Base-by-base conservation (phyloP, 2,329 filamentous ascomycete species). In the Thermoascus crustaceus region DNA sequence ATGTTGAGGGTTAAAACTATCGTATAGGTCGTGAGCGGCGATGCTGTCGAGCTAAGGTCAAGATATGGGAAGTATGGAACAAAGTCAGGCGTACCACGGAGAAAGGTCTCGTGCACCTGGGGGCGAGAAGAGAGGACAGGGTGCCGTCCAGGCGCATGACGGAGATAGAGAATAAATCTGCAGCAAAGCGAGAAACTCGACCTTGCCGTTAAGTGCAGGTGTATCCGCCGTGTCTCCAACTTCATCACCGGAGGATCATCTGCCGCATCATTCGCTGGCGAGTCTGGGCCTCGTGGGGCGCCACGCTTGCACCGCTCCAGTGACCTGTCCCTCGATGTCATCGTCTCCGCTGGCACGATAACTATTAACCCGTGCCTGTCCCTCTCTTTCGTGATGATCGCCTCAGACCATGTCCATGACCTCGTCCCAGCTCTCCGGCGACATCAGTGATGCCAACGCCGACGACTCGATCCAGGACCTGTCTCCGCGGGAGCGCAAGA, bases 171-270 rank as follows among this genome's bases (percentile, higher is more conserved):
- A n/a, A n/a, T n/a, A n/a, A n/a, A n/a, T n/a, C n/a, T n/a, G 21
- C 14, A 17, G 33, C 29, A 29, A 32, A 30, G 32, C 37, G 17
- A 26, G 11, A 30, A 24, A 42, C 16, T 29, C 26, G 35, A 31
- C 53, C 49, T 53, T 48, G 43, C 52, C 55, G 45, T 53, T 58
- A 57, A 60, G 55, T 54, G 55, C 57, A 54, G 49, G 54, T 51
- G 40, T 45, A 45, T 42, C 42, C 40, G 47, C 30, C 45, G 17
- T 33, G 26, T 9, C 26, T 29, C 26, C 26, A 24, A 11, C 4
- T 3, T 9, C 9, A 24, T 9, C 22, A 24, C 22, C 22, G 18
- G 26, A 29, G 14, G 10, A 5, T 13, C 16, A 29, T 29, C 26
- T 4, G n/a, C n/a, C n/a, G n/a, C n/a, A n/a, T n/a, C n/a, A n/a